Conservation (phyloP, 768 basidiomycete genomes). For the Roridomyces roridus region DNA sequence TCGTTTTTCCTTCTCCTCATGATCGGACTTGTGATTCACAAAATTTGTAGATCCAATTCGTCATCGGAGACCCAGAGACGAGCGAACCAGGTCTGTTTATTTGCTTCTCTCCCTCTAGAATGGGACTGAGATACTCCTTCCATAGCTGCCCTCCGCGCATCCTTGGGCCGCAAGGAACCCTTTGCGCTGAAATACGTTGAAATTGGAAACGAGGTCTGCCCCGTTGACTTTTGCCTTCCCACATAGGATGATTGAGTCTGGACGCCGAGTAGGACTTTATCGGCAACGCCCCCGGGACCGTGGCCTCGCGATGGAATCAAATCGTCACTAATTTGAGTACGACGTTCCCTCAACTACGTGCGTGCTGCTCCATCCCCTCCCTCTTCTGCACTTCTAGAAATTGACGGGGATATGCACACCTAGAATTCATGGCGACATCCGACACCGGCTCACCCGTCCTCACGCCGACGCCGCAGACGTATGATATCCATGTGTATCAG, state of each 20-base stretch:
- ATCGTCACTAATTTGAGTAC: conserved; percentile 52
- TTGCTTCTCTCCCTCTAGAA: background rate
- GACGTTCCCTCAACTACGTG: conserved; percentile 59
- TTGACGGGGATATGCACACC: no score
- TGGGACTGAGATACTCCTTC: background rate
- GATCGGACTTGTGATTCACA: background rate
- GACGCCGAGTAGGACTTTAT: conserved; percentile 44
- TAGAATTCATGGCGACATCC: conserved; percentile 65
- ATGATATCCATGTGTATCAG: conserved; percentile 65
- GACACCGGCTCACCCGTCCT: conserved; percentile 35
- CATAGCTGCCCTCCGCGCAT: conserved; percentile 55
- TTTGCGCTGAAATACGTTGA: conserved; percentile 57
- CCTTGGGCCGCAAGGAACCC: conserved; percentile 59
- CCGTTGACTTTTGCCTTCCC: no score
- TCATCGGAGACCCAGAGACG: conserved; percentile 55
- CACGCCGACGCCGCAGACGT: conserved; percentile 54
- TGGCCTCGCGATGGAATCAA: conserved; percentile 56
- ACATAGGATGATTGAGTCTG: background rate
- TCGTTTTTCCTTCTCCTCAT: no score
- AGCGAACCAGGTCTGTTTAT: conserved; percentile 43
- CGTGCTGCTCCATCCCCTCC: background rate
- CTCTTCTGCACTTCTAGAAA: background rate
- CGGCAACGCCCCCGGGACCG: conserved; percentile 40
- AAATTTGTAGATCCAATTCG: conserved; percentile 58
- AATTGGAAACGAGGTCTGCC: conserved; percentile 59